Evolutionary conservation across 441 rosid genomes (phyloP), one percentile per base, ranked within the genome.

Genomic region (Syzygium syzygioides): DNA sequence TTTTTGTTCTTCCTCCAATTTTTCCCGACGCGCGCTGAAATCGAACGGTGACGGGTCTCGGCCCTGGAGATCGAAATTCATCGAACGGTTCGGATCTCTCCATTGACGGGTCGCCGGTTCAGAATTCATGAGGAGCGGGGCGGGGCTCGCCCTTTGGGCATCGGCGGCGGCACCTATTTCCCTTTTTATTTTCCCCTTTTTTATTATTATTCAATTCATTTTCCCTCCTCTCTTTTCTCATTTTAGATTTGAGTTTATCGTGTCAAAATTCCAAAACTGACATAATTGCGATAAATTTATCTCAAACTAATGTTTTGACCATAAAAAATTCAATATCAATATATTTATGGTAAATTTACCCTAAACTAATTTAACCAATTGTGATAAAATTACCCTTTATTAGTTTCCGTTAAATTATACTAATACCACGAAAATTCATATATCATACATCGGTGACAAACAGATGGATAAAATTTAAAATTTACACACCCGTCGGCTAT

Each of bases 401-500:
- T 45, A 45, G 2, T 45, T 7, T 45, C 7, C 2, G 2, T 45
- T 45, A 45, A 45, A 45, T 7, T 45, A 1, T 0, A 45, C 7
- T 45, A 7, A 45, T 45, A 45, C 1, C 2, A 45, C 7, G 0
- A 45, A 45, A 45, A 45, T 1, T 45, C 48, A 45, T 2, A 7
- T 7, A 45, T 7, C 7, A 0, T 45, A 45, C 1, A 45, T 45
- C 1, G 7, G 48, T 45, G 48, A 45, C 2, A 45, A 45, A 45
- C 2, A 7, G 48, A 45, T 45, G 48, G 9, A 2, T 45, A 45
- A 45, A 45, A 45, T 45, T 0, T 45, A 2, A 45, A 45, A 45
- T 45, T 45, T 0, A 0, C 0, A 45, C 9, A 45, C 9, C 9
- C 9, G 48, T 45, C 8, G 7, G 9, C 9, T 45, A 0, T 45